phyloP scores from a whole-genome alignment of 495 filamentous ascomycete genomes.

The Penicillium salamii region DNA sequence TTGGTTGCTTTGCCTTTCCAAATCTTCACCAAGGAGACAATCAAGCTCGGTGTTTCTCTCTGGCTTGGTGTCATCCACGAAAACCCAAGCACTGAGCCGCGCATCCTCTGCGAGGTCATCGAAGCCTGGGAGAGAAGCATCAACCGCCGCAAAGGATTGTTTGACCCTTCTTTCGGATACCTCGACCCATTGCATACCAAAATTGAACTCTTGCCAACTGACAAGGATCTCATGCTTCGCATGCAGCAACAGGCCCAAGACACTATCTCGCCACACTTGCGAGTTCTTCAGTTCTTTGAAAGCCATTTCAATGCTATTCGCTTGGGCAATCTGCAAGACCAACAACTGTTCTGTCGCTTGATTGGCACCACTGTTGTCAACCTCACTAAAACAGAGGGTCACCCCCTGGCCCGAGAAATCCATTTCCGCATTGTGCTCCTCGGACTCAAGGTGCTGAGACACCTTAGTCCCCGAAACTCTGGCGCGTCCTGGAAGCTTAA shows the following conservation, averaged over 20 bases:
- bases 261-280: conserved; percentile 78
- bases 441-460: conserved; percentile 69
- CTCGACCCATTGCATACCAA: conserved; percentile 85
- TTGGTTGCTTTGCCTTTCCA: conserved; percentile 88
- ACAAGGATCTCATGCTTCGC: conserved; percentile 69
- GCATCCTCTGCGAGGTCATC: conserved; percentile 77
- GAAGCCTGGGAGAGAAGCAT: conserved; percentile 84
- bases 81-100: conserved; percentile 81
- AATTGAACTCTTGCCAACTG: conserved; percentile 89
- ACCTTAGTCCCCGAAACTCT: conserved; percentile 60
- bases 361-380: conserved; percentile 71
- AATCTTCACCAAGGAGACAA: conserved; percentile 89
- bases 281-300: conserved; percentile 81
- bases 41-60: conserved; percentile 90
- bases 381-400: conserved; percentile 64
- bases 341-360: conserved; percentile 75
- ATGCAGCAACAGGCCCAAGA: conserved; percentile 75
- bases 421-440: conserved; percentile 86
- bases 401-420: conserved; percentile 86
- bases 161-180: conserved; percentile 70
- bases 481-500: conserved; percentile 73
- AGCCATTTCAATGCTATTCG: conserved; percentile 93
- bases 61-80: conserved; percentile 98
- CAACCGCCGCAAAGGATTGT: conserved; percentile 71
- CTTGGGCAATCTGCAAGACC: conserved; percentile 72